These are phyloP conservation scores for Pythium angustatum DNA, from an alignment of 352 stramenopile species.

Conservation along the genomic window DNA sequence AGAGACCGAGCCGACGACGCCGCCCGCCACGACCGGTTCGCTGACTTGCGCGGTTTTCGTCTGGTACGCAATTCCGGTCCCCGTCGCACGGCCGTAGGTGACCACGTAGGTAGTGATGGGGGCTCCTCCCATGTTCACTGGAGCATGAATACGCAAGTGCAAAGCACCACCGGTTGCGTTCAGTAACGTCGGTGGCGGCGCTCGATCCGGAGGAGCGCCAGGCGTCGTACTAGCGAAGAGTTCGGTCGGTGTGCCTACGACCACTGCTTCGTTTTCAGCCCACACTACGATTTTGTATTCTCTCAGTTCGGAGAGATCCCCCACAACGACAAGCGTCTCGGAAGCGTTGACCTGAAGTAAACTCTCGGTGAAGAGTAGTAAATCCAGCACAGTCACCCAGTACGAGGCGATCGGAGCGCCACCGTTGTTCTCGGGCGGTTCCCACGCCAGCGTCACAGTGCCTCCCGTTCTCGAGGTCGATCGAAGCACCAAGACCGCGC, in stretches of 20 bases:
- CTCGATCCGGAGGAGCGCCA: slow-evolving; percentile 20
- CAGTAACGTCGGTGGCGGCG: slow-evolving; percentile 33
- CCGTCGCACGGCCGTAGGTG: slow-evolving; percentile 34
- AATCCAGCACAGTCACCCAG: slow-evolving; percentile 27
- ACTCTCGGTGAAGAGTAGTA: not conserved
- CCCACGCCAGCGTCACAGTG: slow-evolving; percentile 33
- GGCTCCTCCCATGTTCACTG: slow-evolving; percentile 42
- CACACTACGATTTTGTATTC: slow-evolving; percentile 36
- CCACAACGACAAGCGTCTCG: slow-evolving; percentile 6
- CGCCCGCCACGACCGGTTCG: not conserved
- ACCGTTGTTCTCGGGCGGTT: slow-evolving; percentile 33
- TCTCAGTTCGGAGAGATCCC: slow-evolving; percentile 31
- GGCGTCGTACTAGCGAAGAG: slow-evolving; percentile 20
- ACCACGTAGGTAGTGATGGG: slow-evolving; percentile 32
- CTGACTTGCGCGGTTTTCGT: not conserved
- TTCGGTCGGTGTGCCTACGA: slow-evolving; percentile 11
- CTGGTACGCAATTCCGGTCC: slow-evolving; percentile 17
- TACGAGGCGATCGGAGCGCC: slow-evolving; percentile 34
- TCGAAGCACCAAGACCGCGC: slow-evolving; percentile 23
- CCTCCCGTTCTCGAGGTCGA: slow-evolving; percentile 29
- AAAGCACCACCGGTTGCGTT: slow-evolving; percentile 49
- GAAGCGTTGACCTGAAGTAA: slow-evolving; percentile 22
- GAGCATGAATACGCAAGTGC: slow-evolving; percentile 36
- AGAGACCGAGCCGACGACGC: slow-evolving; percentile 1
- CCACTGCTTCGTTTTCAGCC: slow-evolving; percentile 31